phyloP scores from a whole-genome alignment of 257 asterid species.

The Nicotiana sylvestris region DNA sequence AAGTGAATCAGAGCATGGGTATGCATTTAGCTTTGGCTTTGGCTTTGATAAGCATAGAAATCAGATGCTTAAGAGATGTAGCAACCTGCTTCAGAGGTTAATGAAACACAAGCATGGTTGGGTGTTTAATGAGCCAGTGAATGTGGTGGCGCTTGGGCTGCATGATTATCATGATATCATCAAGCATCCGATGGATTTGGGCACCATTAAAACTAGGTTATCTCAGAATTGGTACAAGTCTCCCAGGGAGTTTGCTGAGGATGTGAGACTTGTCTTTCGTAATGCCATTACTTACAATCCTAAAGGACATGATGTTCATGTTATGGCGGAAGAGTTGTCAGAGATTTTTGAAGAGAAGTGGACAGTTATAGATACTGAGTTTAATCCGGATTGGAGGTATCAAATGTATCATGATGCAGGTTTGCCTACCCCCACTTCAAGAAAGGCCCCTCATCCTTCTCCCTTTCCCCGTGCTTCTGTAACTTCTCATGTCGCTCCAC shows the following conservation, averaged over 20 bases:
- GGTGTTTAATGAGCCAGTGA: slow-evolving; percentile 23
- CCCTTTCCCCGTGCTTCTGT: slow-evolving; percentile 4
- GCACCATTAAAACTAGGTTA: slow-evolving; percentile 20
- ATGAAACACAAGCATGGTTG: slow-evolving; percentile 19
- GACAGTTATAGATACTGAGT: slow-evolving; percentile 21
- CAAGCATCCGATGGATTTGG: slow-evolving; percentile 26
- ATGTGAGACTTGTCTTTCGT: slow-evolving; percentile 22
- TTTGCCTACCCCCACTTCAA: slow-evolving; percentile 14
- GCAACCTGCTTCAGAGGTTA: slow-evolving; percentile 16
- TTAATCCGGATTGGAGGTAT: slow-evolving; percentile 18
- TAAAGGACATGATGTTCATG: slow-evolving; percentile 24
- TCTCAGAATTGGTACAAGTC: slow-evolving; percentile 16
- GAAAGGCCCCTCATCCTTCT: slow-evolving; percentile 14
- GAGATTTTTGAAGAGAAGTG: slow-evolving; percentile 27
- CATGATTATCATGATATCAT: slow-evolving; percentile 22
- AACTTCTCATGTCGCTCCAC: neutral
- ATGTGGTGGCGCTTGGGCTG: slow-evolving; percentile 11
- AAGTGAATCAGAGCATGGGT: neutral
- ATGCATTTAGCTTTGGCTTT: neutral
- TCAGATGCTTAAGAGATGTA: slow-evolving; percentile 17
- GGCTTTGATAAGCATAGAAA: slow-evolving; percentile 9
- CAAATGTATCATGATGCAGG: slow-evolving; percentile 20
- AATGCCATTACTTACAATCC: slow-evolving; percentile 29
- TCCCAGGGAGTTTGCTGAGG: slow-evolving; percentile 21
- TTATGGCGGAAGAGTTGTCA: slow-evolving; percentile 22